A percentile compares a stretch with the other conserved stretches of the same genome.
phyloP scores from a whole-genome alignment of 2,329 filamentous ascomycete genomes.

The Neoscytalidium dimidiatum region DNA sequence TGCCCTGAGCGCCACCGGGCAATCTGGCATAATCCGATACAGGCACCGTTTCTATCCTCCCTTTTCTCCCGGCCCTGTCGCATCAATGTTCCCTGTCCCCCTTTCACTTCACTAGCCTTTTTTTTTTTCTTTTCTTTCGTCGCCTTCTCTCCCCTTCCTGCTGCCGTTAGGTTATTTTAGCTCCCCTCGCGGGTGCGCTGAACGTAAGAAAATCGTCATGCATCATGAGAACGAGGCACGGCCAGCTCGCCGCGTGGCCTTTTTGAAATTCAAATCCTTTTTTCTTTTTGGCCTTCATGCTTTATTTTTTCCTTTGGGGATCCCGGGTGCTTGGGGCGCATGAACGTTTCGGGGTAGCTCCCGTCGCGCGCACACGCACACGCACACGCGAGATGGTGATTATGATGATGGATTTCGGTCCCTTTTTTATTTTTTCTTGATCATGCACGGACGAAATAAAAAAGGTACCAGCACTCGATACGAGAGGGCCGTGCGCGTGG shows the following conservation, averaged over 20 bases:
- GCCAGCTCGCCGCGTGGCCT: neutral
- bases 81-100: neutral
- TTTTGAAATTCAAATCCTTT: neutral
- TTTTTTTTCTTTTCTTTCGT: neutral
- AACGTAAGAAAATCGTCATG: too few relatives aligned
- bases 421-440: neutral
- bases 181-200: too few relatives aligned
- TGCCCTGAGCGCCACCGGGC: neutral
- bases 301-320: neutral
- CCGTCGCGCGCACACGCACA: neutral
- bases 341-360: neutral
- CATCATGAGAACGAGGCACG: too few relatives aligned
- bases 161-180: too few relatives aligned
- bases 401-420: neutral
- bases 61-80: neutral
- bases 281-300: neutral
- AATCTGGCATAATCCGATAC: neutral
- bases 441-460: neutral
- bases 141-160: neutral
- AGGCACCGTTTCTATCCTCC: neutral
- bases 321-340: neutral
- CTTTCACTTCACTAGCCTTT: too few relatives aligned
- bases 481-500: too few relatives aligned
- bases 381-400: neutral
- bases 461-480: neutral